Percentiles rank a stretch among this genome's conserved stretches.
These are phyloP conservation scores for Allodekkera sacchari DNA, from an alignment of 805 yeast genomes.

Conservation along the genomic window DNA sequence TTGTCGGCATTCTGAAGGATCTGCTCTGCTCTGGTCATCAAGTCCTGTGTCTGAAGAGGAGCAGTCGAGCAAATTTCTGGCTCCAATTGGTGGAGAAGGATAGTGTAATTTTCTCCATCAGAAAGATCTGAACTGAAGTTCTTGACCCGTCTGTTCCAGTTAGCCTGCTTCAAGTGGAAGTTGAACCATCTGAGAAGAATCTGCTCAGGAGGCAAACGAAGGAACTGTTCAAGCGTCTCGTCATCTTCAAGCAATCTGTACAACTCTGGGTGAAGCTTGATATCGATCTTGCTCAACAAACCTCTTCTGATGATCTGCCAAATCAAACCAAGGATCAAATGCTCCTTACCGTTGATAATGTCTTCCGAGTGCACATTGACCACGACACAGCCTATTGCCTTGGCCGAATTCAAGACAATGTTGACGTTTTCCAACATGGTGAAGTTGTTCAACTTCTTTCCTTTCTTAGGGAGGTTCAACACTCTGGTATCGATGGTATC, in stretches of 20 bases:
- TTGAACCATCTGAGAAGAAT: constrained; percentile 96
- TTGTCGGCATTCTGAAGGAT: constrained; percentile 81
- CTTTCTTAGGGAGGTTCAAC: constrained; percentile 75
- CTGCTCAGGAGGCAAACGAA: constrained; percentile 96
- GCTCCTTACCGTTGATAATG: constrained; percentile 87
- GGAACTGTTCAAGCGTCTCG: constrained; percentile 93
- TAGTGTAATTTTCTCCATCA: constrained; percentile 94
- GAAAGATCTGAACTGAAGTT: constrained; percentile 84
- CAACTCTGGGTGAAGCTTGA: constrained; percentile 91
- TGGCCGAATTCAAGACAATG: constrained; percentile 95
- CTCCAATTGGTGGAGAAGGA: constrained; percentile 78
- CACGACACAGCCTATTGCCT: constrained; percentile 97
- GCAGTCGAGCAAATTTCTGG: constrained; percentile 74
- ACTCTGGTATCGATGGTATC: constrained; percentile 98
- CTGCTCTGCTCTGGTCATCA: constrained; percentile 79
- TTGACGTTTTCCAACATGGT: constrained; percentile 96
- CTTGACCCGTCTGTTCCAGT: constrained; percentile 74
- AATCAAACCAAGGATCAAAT: constrained; percentile 80
- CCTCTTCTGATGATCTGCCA: constrained; percentile 99
- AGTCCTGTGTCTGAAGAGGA: constrained; percentile 73
- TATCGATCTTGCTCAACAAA: constrained; percentile 86
- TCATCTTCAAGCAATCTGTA: constrained; percentile 92
- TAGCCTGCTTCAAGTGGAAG: constrained; percentile 89
- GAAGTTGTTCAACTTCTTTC: constrained; percentile 80
- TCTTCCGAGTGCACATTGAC: constrained; percentile 97